Percentiles rank a stretch among this genome's conserved stretches.
Conservation (phyloP, 768 basidiomycete species). For the Omphalotus guepiniiformis region DNA sequence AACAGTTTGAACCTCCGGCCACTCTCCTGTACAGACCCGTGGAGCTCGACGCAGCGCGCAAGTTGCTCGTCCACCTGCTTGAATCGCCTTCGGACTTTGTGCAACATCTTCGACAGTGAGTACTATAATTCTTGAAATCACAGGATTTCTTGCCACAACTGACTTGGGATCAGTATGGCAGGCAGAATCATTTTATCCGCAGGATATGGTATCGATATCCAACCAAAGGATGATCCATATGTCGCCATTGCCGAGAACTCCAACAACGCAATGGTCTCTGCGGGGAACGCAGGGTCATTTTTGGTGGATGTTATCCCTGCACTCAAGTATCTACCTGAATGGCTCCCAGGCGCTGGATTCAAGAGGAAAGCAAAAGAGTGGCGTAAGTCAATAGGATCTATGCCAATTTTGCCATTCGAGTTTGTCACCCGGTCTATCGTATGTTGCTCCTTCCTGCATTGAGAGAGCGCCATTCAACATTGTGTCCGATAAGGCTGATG, state of each 20-base stretch:
- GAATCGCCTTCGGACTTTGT: constrained; percentile 18
- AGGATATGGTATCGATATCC: constrained; percentile 26
- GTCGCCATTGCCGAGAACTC: constrained; percentile 20
- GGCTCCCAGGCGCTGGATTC: constrained; percentile 37
- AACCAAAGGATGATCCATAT: constrained; percentile 22
- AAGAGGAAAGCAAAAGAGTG: constrained; percentile 29
- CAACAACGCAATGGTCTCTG: constrained; percentile 12
- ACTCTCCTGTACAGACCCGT: constrained; percentile 12
- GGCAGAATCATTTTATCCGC: constrained; percentile 23
- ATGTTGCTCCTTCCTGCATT: neutral
- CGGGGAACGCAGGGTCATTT: constrained; percentile 13
- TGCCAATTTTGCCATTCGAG: constrained; percentile 21
- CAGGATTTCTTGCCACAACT: neutral
- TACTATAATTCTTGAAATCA: constrained; percentile 1
- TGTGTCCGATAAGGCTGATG: constrained; percentile 4
- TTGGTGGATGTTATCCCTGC: constrained; percentile 11
- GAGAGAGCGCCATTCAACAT: neutral
- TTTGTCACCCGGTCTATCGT: constrained; percentile 34
- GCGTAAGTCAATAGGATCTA: constrained; percentile 19
- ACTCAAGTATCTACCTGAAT: constrained; percentile 29
- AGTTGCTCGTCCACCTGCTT: constrained; percentile 13
- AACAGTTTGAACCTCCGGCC: constrained; percentile 16
- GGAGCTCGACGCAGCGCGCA: constrained; percentile 10
- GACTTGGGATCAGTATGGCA: constrained; percentile 3
- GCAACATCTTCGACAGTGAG: constrained; percentile 14